Percentiles rank a stretch among this genome's conserved stretches.
phyloP scores from a whole-genome alignment of 768 basidiomycete species.

The Rhodosporidiobolus odoratus region DNA sequence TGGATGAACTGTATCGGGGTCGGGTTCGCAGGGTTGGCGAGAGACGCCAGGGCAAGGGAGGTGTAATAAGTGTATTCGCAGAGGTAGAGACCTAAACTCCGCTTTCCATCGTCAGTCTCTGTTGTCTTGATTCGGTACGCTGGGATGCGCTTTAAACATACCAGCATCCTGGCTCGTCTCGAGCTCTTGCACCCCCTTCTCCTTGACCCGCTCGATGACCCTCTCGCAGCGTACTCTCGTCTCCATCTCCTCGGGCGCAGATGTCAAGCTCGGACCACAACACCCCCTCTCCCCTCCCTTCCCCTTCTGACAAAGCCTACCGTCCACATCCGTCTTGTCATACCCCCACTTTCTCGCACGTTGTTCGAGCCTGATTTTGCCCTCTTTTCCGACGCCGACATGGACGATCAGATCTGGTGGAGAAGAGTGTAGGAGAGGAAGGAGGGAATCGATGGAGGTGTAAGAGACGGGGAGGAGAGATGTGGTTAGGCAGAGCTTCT shows the following conservation, averaged over 20 bases:
- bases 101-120: too few species aligned
- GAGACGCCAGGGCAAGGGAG: background rate
- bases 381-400: conserved; percentile 14
- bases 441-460: background rate
- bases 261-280: background rate
- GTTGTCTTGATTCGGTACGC: too few species aligned
- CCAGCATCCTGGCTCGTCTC: conserved; percentile 11
- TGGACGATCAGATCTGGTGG: conserved; percentile 17
- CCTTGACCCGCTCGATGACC: conserved; percentile 3
- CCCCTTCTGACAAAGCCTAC: background rate
- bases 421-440: background rate
- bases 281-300: background rate
- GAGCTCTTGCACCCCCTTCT: background rate
- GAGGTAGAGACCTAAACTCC: conserved; percentile 10
- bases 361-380: background rate
- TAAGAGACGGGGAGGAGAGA: conserved; percentile 25
- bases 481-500: conserved; percentile 7
- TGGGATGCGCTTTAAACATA: conserved; percentile 2
- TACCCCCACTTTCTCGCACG: conserved; percentile 11
- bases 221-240: background rate
- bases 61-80: conserved; percentile 22
- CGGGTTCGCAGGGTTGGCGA: background rate
- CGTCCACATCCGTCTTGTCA: conserved; percentile 13
- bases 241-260: background rate
- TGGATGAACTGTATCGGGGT: conserved; percentile 7